Evolutionary conservation across 2,329 filamentous ascomycete genomes (phyloP), one percentile per base, ranked within the genome.

Genomic region (Colletotrichum coccodes): DNA sequence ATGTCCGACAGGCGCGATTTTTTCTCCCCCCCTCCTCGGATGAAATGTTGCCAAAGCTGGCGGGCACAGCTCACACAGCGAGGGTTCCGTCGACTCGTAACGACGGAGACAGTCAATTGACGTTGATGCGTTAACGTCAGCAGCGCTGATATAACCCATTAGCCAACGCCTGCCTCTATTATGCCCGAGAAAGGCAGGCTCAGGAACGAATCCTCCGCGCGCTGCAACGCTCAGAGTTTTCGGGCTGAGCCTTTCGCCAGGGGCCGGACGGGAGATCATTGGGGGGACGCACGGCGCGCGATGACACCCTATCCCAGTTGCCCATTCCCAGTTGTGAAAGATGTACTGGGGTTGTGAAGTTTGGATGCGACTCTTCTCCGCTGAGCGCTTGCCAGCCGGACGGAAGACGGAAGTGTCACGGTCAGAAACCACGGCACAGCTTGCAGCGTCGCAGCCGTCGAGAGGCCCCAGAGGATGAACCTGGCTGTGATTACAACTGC

Each of bases 161-260:
- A 58, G n/a, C n/a, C n/a, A n/a, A 34, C n/a, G 6, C n/a, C 18
- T 21, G n/a, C n/a, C 28, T 23, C 26, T 30, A 32, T 57, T n/a
- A 42, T 32, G 40, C 21, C 26, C 7, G 16, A n/a, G 26, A 46
- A 18, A 32, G n/a, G 23, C 36, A 53, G 23, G 23, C 1, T 32
- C 23, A 59, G 53, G 52, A 64, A 26, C 60, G 53, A 53, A 58
- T 18, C 8, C 52, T 68, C 60, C 52, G 52, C 34, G 40, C 49
- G 47, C 16, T 68, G 64, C 16, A 40, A 64, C 60, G 53, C n/a
- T 68, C 50, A 58, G 53, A 68, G 60, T 64, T 68, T 42, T 57
- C 64, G 60, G 60, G 28, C 34, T 68, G 57, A 23, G 44, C 44
- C 57, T 59, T 47, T 47, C 16, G 21, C n/a, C 11, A 14, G 42